Evolutionary conservation across 1,139 yeast species (phyloP), one percentile per base, ranked within the genome.

Genomic region (Yamadazyma diddensiae): DNA sequence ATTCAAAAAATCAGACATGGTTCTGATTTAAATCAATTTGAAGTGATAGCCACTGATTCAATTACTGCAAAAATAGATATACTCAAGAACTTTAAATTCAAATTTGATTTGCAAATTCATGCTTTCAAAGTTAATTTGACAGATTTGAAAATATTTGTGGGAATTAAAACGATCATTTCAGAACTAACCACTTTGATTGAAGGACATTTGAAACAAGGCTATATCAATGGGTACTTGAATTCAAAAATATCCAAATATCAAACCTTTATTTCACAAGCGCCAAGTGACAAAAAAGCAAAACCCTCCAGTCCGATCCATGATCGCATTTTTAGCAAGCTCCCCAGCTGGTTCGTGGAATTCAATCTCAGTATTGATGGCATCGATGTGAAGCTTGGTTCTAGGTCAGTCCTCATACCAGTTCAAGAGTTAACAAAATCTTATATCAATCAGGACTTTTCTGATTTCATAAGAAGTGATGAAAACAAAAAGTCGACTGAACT

Each of bases 401-500:
- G 85, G 31, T 80, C 87, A 0, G 70, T 80, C 0, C 62, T 81
- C 32, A 66, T 80, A 41, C 77, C 67, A 10, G 43, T 71, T 8
- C 62, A 67, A 5, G 17, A 14, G 60, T 63, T 29, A 45, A 65
- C 5, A 52, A 67, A 27, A 52, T 59, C 21, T 39, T 46, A 2
- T 38, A 53, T 21, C 6, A 24, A 19, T 10, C 2, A 15, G 10
- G 29, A 24, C 5, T 31, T 28, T 18, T 15, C 28, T 10, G 37
- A 31, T 59, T 33, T 26, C 24, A 17, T 29, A 11, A 24, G 47
- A 6, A 15, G 41, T 3, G 57, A 58, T 22, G 65, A 66, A 5
- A 15, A 16, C 4, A 19, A 22, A 6, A n/a, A 22, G 15, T 16
- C 27, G 11, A 60, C 65, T 31, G 55, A 52, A 8, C 49, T 75